Evolutionary conservation across 2,329 filamentous ascomycete species (phyloP), one percentile per base, ranked within the genome.

Genomic region (Didymella lethalis): DNA sequence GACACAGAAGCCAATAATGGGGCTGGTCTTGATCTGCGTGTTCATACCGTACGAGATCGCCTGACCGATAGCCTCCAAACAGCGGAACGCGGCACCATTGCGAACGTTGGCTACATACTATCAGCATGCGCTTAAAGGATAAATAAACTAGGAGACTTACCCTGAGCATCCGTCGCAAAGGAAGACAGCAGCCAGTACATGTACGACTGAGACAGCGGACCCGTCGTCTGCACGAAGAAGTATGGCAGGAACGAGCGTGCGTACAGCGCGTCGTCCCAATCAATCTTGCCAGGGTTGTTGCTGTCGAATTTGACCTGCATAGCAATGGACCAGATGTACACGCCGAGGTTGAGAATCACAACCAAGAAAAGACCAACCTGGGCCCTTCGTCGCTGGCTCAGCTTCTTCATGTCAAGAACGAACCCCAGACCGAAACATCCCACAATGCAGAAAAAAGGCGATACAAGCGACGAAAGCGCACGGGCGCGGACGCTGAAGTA

Each of bases 401-500:
- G 62, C 86, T 90, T 26, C 77, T 96, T 54, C 86, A 90, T 67
- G 77, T 81, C 54, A 88, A 87, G 80, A 83, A 95, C 78, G 56
- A 82, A 83, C 1, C 81, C 80, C 4, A 82, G 77, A 41, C 79
- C 81, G 51, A 83, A 83, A 63, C 80, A 83, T 20, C 81, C 81
- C 34, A 82, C 69, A 26, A 82, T 82, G 75, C 81, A 83, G 65
- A 83, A 81, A 68, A 82, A 82, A 0, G 81, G 81, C 6, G 80
- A 82, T 26, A 82, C 66, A 10, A 82, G 74, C 3, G 80, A 81
- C 0, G 80, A 82, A 8, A 80, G 73, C 3, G 81, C 80, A 25
- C 78, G 77, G 29, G 79, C 73, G 20, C 80, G 79, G 26, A 82
- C 79, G 11, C 75, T 75, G 61, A 81, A 81, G 59, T 81, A 81